Conservation (phyloP, 2,329 filamentous ascomycete species). For the Neofusicoccum parvum region DNA sequence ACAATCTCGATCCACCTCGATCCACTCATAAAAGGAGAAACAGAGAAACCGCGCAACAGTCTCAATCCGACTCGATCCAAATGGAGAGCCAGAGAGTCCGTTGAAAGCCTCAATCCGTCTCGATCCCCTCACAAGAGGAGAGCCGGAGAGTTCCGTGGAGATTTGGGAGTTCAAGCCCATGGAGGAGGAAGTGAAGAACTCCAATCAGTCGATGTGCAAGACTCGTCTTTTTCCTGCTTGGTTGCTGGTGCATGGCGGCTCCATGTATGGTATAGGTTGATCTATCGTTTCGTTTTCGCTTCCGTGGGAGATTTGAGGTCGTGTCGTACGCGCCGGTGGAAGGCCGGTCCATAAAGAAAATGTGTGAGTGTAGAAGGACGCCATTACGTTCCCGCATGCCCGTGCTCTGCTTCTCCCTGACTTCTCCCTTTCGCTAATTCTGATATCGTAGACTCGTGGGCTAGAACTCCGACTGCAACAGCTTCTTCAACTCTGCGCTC, state of each 20-base stretch:
- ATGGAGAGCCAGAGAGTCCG: slow-evolving; percentile 27
- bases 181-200: no score
- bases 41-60: neutral
- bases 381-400: neutral
- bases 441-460: neutral
- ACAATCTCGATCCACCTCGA: slow-evolving; percentile 1
- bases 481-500: slow-evolving; percentile 70
- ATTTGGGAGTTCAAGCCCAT: neutral
- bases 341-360: neutral
- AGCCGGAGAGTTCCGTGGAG: neutral
- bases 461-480: slow-evolving; percentile 59
- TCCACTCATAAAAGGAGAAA: neutral
- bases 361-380: neutral
- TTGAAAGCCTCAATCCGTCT: slow-evolving; percentile 31
- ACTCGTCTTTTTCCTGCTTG: no score
- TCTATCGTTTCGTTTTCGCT: no score
- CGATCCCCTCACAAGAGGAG: neutral
- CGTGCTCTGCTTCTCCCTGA: neutral
- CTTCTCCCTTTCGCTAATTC: neutral
- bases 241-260: no score
- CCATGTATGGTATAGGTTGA: no score
- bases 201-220: no score
- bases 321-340: neutral
- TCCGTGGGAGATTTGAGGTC: neutral
- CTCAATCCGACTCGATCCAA: neutral